These are phyloP conservation scores for Diaporthe vexans DNA, from an alignment of 2,329 filamentous ascomycete species.

Conservation along the genomic window DNA sequence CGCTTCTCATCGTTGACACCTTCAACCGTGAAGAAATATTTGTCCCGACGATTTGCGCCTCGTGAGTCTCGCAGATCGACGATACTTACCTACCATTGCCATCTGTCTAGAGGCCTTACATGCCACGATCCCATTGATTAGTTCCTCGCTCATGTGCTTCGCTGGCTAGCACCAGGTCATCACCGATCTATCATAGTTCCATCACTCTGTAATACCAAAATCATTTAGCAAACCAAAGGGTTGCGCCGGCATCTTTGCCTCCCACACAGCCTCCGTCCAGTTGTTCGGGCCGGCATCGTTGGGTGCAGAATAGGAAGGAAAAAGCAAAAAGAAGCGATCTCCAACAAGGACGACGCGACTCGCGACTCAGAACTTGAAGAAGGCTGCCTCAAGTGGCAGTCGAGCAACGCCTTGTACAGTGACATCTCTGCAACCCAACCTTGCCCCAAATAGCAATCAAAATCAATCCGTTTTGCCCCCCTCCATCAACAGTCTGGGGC, in stretches of 20 bases:
- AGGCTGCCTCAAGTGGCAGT: not conserved
- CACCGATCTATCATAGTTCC: not conserved
- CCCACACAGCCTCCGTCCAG: not conserved
- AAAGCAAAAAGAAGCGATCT: slow-evolving; percentile 29
- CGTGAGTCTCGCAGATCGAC: not conserved
- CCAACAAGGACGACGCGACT: slow-evolving; percentile 21
- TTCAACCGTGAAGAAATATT: not conserved
- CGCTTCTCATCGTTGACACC: too few relatives aligned
- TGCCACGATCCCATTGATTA: not conserved
- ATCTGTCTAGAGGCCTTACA: not conserved
- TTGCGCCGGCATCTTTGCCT: not conserved
- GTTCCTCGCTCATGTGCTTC: not conserved
- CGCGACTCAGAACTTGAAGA: slow-evolving; percentile 12
- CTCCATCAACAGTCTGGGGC: not conserved
- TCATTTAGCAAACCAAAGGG: not conserved
- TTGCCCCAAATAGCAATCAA: not conserved
- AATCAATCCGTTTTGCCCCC: slow-evolving; percentile 15
- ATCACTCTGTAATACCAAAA: not conserved
- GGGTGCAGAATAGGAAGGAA: not conserved
- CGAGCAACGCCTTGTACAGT: not conserved
- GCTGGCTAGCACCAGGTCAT: not conserved
- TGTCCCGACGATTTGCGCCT: not conserved
- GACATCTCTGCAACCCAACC: slow-evolving; percentile 8
- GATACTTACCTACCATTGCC: not conserved
- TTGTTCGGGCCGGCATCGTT: slow-evolving; percentile 13